phyloP scores from a whole-genome alignment of 78 protist genomes.

The Goniomonas avonlea region DNA sequence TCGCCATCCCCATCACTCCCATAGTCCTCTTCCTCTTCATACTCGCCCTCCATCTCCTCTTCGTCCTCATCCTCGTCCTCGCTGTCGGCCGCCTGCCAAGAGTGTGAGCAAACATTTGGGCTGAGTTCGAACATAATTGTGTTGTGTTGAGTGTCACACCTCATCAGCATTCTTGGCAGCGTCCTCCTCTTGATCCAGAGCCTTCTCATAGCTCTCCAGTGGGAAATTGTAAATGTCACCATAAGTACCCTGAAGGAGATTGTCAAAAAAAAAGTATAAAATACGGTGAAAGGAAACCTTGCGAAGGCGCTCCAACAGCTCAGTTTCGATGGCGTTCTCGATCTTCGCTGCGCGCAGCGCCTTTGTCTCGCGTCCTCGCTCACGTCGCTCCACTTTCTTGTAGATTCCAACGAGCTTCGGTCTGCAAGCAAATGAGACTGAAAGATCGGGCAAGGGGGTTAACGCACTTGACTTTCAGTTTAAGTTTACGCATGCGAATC shows the following conservation, averaged over 20 bases:
- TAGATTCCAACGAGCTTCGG: conserved; percentile 66
- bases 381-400: conserved; percentile 75
- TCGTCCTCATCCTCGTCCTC: too few relatives aligned
- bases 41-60: neutral
- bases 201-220: conserved; percentile 25
- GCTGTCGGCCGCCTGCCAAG: neutral
- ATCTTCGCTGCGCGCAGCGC: conserved; percentile 82
- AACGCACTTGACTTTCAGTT: conserved; percentile 43
- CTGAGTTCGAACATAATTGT: neutral
- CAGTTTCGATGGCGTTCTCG: conserved; percentile 67
- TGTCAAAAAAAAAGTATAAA: neutral
- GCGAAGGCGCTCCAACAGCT: conserved; percentile 71
- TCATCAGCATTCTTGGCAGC: neutral
- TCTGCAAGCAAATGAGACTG: neutral
- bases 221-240: conserved; percentile 77
- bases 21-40: neutral
- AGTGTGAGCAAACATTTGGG: neutral
- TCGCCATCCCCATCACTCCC: neutral
- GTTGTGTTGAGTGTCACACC: conserved; percentile 7
- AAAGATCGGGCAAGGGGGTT: neutral
- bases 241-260: conserved; percentile 47
- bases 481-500: conserved; percentile 79
- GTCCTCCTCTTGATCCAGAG: conserved; percentile 37
- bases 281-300: neutral
- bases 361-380: conserved; percentile 51